A percentile compares a stretch with the other conserved stretches of the same genome.
These are phyloP conservation scores for Candida fluviatilis DNA, from an alignment of 805 yeast species.

Conservation along the genomic window DNA sequence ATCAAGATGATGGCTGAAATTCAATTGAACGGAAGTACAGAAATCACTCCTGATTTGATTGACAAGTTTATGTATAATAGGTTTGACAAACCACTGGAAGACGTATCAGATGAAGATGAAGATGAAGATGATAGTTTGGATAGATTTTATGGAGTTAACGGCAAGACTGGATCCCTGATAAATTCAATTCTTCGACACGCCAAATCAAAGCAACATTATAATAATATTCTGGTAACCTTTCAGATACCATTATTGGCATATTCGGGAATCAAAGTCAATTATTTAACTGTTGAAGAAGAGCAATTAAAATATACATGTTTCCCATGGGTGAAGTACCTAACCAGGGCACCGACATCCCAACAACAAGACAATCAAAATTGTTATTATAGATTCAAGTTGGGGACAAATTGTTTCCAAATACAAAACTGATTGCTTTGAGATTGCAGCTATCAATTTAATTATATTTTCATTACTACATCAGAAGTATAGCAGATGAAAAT, in stretches of 20 bases:
- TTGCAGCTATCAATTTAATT: neutral
- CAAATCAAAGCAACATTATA: slow-evolving; percentile 11
- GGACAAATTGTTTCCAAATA: slow-evolving; percentile 14
- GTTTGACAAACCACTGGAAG: too few species aligned
- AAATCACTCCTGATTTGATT: slow-evolving; percentile 6
- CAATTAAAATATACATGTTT: slow-evolving; percentile 61
- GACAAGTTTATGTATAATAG: slow-evolving; percentile 3
- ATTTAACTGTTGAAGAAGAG: slow-evolving; percentile 61
- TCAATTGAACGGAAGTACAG: slow-evolving; percentile 12
- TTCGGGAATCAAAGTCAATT: slow-evolving; percentile 64
- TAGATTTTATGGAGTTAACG: slow-evolving; percentile 35
- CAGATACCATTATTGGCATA: slow-evolving; percentile 49
- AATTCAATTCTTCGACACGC: slow-evolving; percentile 11
- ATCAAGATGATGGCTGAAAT: slow-evolving; percentile 57
- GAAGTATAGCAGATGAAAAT: too few species aligned
- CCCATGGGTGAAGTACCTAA: slow-evolving; percentile 73
- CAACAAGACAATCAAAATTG: slow-evolving; percentile 6
- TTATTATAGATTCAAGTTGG: slow-evolving; percentile 21
- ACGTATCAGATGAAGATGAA: slow-evolving; percentile 8
- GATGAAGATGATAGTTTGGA: slow-evolving; percentile 26
- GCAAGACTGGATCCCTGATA: slow-evolving; percentile 26
- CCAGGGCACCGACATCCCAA: slow-evolving; percentile 7
- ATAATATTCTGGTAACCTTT: slow-evolving; percentile 26
- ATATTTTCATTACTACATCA: too few species aligned
- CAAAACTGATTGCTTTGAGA: neutral